Base-by-base conservation (phyloP, 164 flowering plant genomes). In the Tetrastigma voinierianum region DNA sequence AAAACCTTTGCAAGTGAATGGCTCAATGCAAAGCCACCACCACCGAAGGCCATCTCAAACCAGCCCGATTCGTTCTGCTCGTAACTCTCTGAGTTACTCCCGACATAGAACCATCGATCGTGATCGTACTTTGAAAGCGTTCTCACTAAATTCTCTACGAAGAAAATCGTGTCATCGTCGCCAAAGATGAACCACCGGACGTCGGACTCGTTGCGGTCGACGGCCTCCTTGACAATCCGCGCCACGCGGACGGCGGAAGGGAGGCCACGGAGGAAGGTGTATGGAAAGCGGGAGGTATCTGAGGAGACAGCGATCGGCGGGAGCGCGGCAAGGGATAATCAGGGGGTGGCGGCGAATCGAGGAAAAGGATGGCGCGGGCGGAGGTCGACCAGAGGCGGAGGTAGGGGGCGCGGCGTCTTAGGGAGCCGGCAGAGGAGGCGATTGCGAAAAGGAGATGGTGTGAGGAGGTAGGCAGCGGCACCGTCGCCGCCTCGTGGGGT, bases 1-100 rank as follows among this genome's bases (percentile, higher is more conserved):
- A 94, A 68, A 67, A 72, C 92, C 80, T 65, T 74, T 6, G 87
- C 96, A 7, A 94, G 75, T 0, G 90, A 75, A 10, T 68, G 55
- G 66, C 98, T 94, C 2, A 94, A 71, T 0, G 92, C 98, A 69
- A 85, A 87, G 6, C 98, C 98, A 1, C 90, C 98, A 1, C 97
- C 98, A 0, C 98, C 98, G 67, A 81, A 94, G 9, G 92, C 98
- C 98, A 93, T 93, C 8, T 75, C 86, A 58, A 88, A 89, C 48
- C 88, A 85, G 65, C 78, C 46, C 78, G 72, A 77, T 56, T 21
- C 32, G 64, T 87, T 95, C 82, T 88, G 94, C 58, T 81, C 86
- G 46, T 82, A 78, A 56, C 84, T 77, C 85, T 90, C 96, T 55
- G 96, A 86, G 60, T 53, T 81, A 18, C 82, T 75, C 69, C 95